Conservation (phyloP, 768 basidiomycete species). For the Lentinula sp. region DNA sequence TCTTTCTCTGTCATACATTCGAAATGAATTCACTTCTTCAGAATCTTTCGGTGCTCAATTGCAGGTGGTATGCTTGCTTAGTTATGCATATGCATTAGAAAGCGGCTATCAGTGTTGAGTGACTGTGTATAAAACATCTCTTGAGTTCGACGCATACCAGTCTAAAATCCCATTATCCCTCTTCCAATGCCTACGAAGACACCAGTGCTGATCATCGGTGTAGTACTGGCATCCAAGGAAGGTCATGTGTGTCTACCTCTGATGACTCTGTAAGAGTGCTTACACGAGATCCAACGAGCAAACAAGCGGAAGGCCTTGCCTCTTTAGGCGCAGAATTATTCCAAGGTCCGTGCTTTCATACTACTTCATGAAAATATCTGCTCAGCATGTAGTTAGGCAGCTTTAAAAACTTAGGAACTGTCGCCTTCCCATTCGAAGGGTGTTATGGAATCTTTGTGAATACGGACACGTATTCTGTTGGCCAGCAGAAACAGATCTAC, state of each 20-base stretch:
- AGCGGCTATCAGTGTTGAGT: background rate
- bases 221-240: constrained; percentile 41
- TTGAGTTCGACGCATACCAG: too few relatives aligned
- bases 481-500: constrained; percentile 1
- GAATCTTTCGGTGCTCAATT: too few relatives aligned
- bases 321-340: constrained; percentile 30
- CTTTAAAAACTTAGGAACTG: constrained; percentile 24
- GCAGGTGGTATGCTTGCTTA: too few relatives aligned
- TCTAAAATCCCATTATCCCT: background rate
- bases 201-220: constrained; percentile 39
- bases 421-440: constrained; percentile 25
- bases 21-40: too few relatives aligned
- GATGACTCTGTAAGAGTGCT: constrained; percentile 37
- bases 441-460: constrained; percentile 19
- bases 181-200: constrained; percentile 11
- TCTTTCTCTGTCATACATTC: too few relatives aligned
- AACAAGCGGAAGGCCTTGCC: constrained; percentile 27
- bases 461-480: constrained; percentile 7
- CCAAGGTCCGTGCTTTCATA: constrained; percentile 21
- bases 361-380: background rate
- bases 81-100: too few relatives aligned
- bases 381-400: constrained; percentile 17
- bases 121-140: too few relatives aligned
- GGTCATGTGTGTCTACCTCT: constrained; percentile 32
- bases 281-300: constrained; percentile 27